These are phyloP conservation scores for Moelleriella libera DNA, from an alignment of 2,329 filamentous ascomycete species.

Conservation along the genomic window DNA sequence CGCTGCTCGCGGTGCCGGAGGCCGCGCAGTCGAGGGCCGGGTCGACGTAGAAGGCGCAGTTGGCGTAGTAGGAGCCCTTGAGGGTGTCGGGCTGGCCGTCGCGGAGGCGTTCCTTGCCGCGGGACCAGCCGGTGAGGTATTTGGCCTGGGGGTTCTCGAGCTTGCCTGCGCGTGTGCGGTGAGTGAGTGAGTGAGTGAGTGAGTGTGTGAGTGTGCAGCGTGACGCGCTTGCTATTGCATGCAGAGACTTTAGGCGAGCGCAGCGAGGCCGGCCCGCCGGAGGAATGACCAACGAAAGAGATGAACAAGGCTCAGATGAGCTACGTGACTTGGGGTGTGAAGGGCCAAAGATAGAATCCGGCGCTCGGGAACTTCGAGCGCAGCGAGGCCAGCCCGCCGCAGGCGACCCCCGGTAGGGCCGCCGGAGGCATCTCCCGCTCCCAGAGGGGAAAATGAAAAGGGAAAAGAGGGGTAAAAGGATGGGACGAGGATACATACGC, in stretches of 20 bases:
- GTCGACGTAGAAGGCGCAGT: conserved; percentile 66
- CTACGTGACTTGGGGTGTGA: too few relatives aligned
- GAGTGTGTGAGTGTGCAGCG: background rate
- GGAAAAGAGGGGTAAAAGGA: background rate
- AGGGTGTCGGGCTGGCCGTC: conserved; percentile 65
- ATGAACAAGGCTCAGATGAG: too few relatives aligned
- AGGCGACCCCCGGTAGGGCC: too few relatives aligned
- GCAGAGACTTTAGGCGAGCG: too few relatives aligned
- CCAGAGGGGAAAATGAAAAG: too few relatives aligned
- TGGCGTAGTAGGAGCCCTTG: conserved; percentile 76
- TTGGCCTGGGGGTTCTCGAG: conserved; percentile 47
- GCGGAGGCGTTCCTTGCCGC: conserved; percentile 68
- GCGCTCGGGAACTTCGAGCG: too few relatives aligned
- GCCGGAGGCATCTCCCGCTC: too few relatives aligned
- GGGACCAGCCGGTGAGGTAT: conserved; percentile 63
- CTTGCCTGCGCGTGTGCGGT: conserved; percentile 23
- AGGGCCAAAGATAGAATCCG: too few relatives aligned
- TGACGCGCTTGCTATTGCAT: too few relatives aligned
- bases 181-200: background rate
- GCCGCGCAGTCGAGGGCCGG: conserved; percentile 44
- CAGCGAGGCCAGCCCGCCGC: too few relatives aligned
- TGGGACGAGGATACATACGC: conserved; percentile 30
- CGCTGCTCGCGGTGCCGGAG: conserved; percentile 31
- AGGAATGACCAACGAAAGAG: too few relatives aligned
- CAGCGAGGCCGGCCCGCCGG: too few relatives aligned